phyloP scores from a whole-genome alignment of 495 filamentous ascomycete genomes.

The Podospora pseudopauciseta region DNA sequence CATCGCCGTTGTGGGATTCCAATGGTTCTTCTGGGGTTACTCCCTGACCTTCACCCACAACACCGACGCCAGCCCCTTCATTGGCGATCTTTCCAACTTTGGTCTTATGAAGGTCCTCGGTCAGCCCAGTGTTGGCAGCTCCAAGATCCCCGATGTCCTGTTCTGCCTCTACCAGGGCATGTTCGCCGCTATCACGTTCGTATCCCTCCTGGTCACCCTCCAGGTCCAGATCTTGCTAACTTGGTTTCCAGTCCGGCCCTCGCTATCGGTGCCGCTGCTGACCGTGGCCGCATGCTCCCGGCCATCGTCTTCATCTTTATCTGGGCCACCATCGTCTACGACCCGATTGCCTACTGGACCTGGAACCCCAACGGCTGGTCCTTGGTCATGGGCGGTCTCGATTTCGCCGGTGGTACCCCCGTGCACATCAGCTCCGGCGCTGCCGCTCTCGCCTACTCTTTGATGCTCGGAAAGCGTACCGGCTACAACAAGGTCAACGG shows the following conservation, averaged over 20 bases:
- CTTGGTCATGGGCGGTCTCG: slow-evolving; percentile 76
- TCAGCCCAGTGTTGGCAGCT: slow-evolving; percentile 76
- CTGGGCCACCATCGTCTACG: slow-evolving; percentile 92
- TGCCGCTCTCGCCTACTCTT: slow-evolving; percentile 83
- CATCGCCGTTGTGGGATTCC: slow-evolving; percentile 84
- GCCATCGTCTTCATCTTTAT: slow-evolving; percentile 94
- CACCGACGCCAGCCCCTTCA: slow-evolving; percentile 63
- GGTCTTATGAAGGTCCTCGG: slow-evolving; percentile 79
- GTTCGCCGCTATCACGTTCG: slow-evolving; percentile 84
- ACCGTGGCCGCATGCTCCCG: slow-evolving; percentile 91
- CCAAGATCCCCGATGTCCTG: slow-evolving; percentile 78
- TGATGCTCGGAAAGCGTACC: slow-evolving; percentile 87
- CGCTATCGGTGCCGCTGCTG: slow-evolving; percentile 86
- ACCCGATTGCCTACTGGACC: slow-evolving; percentile 96
- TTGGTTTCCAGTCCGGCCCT: slow-evolving; percentile 61
- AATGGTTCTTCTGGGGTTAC: slow-evolving; percentile 99
- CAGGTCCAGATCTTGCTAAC: background rate
- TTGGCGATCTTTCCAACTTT: slow-evolving; percentile 83
- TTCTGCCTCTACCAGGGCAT: slow-evolving; percentile 97
- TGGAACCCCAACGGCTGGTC: slow-evolving; percentile 92
- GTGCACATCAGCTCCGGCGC: slow-evolving; percentile 92
- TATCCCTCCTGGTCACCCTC: background rate
- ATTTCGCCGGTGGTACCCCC: slow-evolving; percentile 94
- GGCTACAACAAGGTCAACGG: slow-evolving; percentile 78
- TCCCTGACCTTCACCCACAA: slow-evolving; percentile 88